Percentiles rank a stretch among this genome's conserved stretches.
Conservation (phyloP, 1,139 yeast genomes). For the Hanseniaspora gamundiae region DNA sequence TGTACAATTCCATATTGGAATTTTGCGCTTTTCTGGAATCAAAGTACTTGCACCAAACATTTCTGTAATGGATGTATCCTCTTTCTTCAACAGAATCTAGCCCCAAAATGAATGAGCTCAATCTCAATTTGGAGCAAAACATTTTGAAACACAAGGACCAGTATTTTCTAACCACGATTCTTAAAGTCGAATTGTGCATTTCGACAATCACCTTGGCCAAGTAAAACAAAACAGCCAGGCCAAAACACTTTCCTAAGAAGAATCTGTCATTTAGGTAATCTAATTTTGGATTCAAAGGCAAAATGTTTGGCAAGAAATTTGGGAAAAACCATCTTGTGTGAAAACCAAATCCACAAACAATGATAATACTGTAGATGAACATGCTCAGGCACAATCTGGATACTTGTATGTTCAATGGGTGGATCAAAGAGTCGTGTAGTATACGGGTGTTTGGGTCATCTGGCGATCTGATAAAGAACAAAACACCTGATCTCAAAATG, state of each 20-base stretch:
- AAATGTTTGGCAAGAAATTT: conserved; percentile 18
- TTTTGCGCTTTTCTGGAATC: conserved; percentile 23
- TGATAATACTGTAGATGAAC: conserved; percentile 61
- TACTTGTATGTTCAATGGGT: conserved; percentile 60
- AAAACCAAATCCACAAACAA: conserved; percentile 63
- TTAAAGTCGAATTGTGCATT: conserved; percentile 16
- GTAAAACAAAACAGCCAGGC: conserved; percentile 10
- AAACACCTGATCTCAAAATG: conserved; percentile 76
- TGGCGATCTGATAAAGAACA: conserved; percentile 85
- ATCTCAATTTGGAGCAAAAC: conserved; percentile 45
- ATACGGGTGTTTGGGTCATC: conserved; percentile 86
- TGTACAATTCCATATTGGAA: conserved; percentile 42
- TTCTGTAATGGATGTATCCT: conserved; percentile 55
- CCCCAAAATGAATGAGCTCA: conserved; percentile 71
- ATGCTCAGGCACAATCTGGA: conserved; percentile 67
- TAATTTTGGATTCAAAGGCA: neutral
- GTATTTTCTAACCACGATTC: conserved; percentile 31
- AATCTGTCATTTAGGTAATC: conserved; percentile 4
- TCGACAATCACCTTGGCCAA: conserved; percentile 16
- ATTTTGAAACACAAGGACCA: conserved; percentile 56
- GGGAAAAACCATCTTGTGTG: conserved; percentile 32
- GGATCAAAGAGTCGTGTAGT: conserved; percentile 77
- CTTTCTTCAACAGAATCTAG: conserved; percentile 62
- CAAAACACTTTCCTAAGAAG: conserved; percentile 6
- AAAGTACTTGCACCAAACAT: conserved; percentile 31